phyloP scores from a whole-genome alignment of 768 basidiomycete species.

The Rhodotorula diobovata region DNA sequence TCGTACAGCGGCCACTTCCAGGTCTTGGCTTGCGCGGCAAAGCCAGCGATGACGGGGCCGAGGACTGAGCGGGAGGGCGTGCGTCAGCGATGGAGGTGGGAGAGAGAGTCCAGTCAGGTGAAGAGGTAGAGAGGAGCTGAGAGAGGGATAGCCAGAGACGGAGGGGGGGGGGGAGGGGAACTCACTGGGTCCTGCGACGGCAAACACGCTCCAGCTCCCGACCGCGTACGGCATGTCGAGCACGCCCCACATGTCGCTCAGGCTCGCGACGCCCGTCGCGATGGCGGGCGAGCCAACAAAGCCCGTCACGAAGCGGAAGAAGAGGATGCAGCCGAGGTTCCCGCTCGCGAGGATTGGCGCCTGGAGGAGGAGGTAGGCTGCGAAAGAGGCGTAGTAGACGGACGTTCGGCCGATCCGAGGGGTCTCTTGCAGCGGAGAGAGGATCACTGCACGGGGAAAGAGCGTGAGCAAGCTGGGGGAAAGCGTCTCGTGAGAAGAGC shows the following conservation, averaged over 20 bases:
- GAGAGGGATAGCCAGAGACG: no score
- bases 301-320: constrained; percentile 47
- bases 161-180: background rate
- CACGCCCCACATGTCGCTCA: constrained; percentile 18
- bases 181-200: constrained; percentile 31
- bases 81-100: no score
- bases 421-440: constrained; percentile 45
- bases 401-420: constrained; percentile 46
- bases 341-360: constrained; percentile 40
- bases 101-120: no score
- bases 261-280: constrained; percentile 46
- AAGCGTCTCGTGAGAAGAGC: background rate
- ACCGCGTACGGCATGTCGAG: constrained; percentile 16
- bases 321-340: constrained; percentile 41
- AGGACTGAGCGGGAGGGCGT: no score
- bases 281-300: constrained; percentile 48
- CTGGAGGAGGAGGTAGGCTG: constrained; percentile 47
- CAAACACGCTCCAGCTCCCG: constrained; percentile 44
- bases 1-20: constrained; percentile 48
- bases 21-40: constrained; percentile 46
- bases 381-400: constrained; percentile 47
- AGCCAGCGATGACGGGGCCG: constrained; percentile 41
- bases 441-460: constrained; percentile 23
- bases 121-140: background rate
- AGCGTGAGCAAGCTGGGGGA: background rate